Evolutionary conservation across 2,329 filamentous ascomycete species (phyloP), one percentile per base, ranked within the genome.

Genomic region (Bipolaris zeicola): DNA sequence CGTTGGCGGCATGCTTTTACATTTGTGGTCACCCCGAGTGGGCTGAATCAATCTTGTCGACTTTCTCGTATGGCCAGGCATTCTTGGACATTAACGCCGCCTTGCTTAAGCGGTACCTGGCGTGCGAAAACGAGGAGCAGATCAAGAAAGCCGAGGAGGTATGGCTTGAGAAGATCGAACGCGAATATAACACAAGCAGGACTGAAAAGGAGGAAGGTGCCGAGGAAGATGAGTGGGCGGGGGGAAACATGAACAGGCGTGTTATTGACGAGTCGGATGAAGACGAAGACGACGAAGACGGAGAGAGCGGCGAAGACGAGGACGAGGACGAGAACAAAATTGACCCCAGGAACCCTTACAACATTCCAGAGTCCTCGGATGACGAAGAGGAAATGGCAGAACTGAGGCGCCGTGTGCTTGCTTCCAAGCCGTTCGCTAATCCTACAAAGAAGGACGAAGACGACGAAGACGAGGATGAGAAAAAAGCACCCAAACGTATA

Each of bases 321-420:
- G 60, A 68, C 1, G 66, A 76, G 16, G 71, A 73, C 2, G 76
- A 79, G 20, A 73, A 77, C 20, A 78, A 82, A 7, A 79, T 81
- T 14, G 77, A 81, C 24, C 77, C 83, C 20, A 76, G 82, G 64
- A 90, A 95, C 66, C 88, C 87, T 0, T 93, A 89, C 67, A 88
- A 86, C 51, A 84, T 96, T 43, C 92, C 92, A 8, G 89, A 92
- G 52, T 75, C 76, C 4, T 87, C 85, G 31, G 91, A 90, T 54
- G 89, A 96, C 55, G 92, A 96, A 67, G 90, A 90, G 50, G 88
- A 92, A 71, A 98, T 98, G 93, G 93, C 91, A 34, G 93, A 96
- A 70, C 88, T 99, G 50, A 86, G 95, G 46, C 87, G 89, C 52
- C 91, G 91, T 66, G 92, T 98, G n/a, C 84, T 99, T 2, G 90